Evolutionary conservation across 169 alveolate species (phyloP).

Genomic region (Babesia bigemina): DNA sequence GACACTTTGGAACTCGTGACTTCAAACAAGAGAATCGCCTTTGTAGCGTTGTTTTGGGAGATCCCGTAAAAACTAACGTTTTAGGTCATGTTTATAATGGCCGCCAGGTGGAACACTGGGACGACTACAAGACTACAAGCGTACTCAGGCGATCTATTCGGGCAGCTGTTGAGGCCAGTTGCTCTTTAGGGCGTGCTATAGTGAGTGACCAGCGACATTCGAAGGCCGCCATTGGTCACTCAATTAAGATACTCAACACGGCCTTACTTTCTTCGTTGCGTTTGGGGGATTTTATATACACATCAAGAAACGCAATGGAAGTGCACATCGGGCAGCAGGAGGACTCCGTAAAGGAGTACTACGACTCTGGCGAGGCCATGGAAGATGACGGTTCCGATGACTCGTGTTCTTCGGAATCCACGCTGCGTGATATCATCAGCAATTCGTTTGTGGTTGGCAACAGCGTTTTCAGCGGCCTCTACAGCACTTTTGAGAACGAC

Average conservation of each 20-base stretch:
- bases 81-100: constrained; percentile 32
- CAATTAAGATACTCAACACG: constrained; percentile 47
- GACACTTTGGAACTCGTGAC: constrained; percentile 19
- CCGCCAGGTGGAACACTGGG: constrained; percentile 34
- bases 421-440: constrained; percentile 37
- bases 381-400: constrained; percentile 30
- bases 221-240: constrained; percentile 18
- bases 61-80: neutral
- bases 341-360: constrained; percentile 28
- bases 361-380: constrained; percentile 31
- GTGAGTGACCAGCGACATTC: constrained; percentile 14
- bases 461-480: constrained; percentile 16
- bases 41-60: constrained; percentile 27
- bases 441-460: constrained; percentile 29
- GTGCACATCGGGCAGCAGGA: constrained; percentile 12
- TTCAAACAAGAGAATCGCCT: constrained; percentile 25
- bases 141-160: constrained; percentile 58
- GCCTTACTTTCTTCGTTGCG: constrained; percentile 58
- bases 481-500: constrained; percentile 66
- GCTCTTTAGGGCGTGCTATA: constrained; percentile 33
- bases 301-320: constrained; percentile 16
- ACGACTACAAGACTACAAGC: constrained; percentile 29
- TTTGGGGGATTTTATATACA: constrained; percentile 46
- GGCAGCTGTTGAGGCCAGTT: constrained; percentile 52
- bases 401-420: constrained; percentile 33